Evolutionary conservation across 495 filamentous ascomycete species (phyloP).

Genomic region (Evansstolkia leycettana): DNA sequence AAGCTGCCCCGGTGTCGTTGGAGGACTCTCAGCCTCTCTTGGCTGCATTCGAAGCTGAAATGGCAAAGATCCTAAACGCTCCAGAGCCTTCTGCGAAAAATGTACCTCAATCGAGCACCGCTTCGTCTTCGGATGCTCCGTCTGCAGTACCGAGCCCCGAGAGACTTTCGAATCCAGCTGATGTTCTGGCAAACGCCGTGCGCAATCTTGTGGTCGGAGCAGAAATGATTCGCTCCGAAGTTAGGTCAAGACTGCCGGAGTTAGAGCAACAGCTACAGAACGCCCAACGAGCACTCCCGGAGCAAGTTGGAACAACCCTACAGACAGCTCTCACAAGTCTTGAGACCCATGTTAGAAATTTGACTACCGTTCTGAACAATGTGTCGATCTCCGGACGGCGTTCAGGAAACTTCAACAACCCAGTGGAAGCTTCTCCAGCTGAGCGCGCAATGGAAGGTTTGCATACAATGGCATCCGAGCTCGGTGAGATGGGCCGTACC

Average conservation of each 20-base stretch:
- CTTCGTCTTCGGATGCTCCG: slow-evolving; percentile 7
- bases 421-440: slow-evolving; percentile 26
- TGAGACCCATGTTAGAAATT: slow-evolving; percentile 28
- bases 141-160: slow-evolving; percentile 5
- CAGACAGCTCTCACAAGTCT: slow-evolving; percentile 28
- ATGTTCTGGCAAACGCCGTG: slow-evolving; percentile 20
- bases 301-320: slow-evolving; percentile 26
- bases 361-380: slow-evolving; percentile 26
- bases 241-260: slow-evolving; percentile 25
- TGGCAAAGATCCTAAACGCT: slow-evolving; percentile 30
- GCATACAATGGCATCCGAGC: slow-evolving; percentile 28
- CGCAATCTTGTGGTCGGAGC: slow-evolving; percentile 24
- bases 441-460: slow-evolving; percentile 29
- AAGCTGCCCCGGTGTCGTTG: neutral
- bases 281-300: slow-evolving; percentile 27
- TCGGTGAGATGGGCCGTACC: slow-evolving; percentile 32
- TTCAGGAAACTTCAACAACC: slow-evolving; percentile 22
- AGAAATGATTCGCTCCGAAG: slow-evolving; percentile 22
- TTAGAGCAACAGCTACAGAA: slow-evolving; percentile 27
- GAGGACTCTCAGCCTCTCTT: slow-evolving; percentile 26
- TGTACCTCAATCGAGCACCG: slow-evolving; percentile 5
- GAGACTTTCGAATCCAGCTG: slow-evolving; percentile 12
- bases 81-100: slow-evolving; percentile 9
- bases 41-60: slow-evolving; percentile 39
- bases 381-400: slow-evolving; percentile 25